phyloP scores from a whole-genome alignment of 2,329 filamentous ascomycete species.

The Furcasterigmium furcatum region DNA sequence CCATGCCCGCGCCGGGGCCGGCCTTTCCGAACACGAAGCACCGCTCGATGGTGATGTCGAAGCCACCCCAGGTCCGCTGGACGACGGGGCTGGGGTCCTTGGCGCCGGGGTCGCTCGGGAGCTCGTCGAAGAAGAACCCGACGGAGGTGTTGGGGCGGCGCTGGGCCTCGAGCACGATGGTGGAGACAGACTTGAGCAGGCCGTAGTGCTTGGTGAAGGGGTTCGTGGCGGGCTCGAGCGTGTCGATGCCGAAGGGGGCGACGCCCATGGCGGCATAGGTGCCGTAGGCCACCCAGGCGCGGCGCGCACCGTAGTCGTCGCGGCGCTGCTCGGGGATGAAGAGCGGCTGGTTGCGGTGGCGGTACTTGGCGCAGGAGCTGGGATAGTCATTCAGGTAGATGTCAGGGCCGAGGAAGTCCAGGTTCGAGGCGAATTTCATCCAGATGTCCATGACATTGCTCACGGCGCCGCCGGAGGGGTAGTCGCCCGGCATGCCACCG shows the following conservation, averaged over 20 bases:
- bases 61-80: slow-evolving; percentile 12
- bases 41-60: slow-evolving; percentile 23
- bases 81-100: slow-evolving; percentile 19
- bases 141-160: slow-evolving; percentile 22
- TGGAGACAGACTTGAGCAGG: slow-evolving; percentile 15
- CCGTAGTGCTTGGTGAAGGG: slow-evolving; percentile 31
- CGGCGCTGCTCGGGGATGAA: slow-evolving; percentile 46
- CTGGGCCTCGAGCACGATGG: slow-evolving; percentile 29
- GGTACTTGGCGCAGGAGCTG: slow-evolving; percentile 32
- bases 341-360: slow-evolving; percentile 33
- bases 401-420: slow-evolving; percentile 40
- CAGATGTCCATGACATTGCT: slow-evolving; percentile 25
- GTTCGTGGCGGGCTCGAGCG: slow-evolving; percentile 14
- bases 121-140: slow-evolving; percentile 25
- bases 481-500: slow-evolving; percentile 21
- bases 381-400: slow-evolving; percentile 33
- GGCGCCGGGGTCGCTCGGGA: background rate
- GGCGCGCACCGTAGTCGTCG: slow-evolving; percentile 34
- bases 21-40: slow-evolving; percentile 26
- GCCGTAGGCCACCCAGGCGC: slow-evolving; percentile 33
- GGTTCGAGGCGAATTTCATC: slow-evolving; percentile 26
- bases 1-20: slow-evolving; percentile 20
- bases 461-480: slow-evolving; percentile 21
- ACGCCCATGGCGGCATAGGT: slow-evolving; percentile 24
- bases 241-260: slow-evolving; percentile 28